These are phyloP conservation scores for Mucor ambiguus DNA, from an alignment of 371 early-diverging fungal species.

Conservation along the genomic window DNA sequence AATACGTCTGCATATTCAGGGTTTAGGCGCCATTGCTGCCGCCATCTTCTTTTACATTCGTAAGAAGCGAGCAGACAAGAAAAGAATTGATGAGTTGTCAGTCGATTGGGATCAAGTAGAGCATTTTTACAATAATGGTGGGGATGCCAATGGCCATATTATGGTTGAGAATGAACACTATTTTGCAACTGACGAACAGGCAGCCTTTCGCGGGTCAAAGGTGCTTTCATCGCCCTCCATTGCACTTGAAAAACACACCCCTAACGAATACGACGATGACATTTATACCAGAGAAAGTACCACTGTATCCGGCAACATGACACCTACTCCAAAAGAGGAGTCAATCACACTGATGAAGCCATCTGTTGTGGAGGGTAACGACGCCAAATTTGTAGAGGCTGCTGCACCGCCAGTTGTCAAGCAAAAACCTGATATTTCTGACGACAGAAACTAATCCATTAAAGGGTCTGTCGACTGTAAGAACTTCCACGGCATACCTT, in stretches of 20 bases:
- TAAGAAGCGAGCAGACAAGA: neutral
- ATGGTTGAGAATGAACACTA: neutral
- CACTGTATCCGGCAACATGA: neutral
- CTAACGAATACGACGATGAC: slow-evolving; percentile 3
- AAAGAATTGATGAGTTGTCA: slow-evolving; percentile 6
- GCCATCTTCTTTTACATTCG: slow-evolving; percentile 1
- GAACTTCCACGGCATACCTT: too few species aligned
- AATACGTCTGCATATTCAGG: neutral
- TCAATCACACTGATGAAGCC: neutral
- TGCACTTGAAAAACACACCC: neutral
- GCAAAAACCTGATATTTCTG: neutral
- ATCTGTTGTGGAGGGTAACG: neutral
- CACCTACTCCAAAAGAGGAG: neutral
- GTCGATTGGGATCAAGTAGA: slow-evolving; percentile 14
- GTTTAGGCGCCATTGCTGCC: neutral
- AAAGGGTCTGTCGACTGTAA: neutral
- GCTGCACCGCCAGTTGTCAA: neutral
- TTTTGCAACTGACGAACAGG: neutral
- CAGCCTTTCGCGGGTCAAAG: neutral
- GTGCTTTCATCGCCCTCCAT: neutral
- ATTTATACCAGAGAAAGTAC: neutral
- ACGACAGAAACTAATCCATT: neutral
- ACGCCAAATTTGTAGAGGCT: neutral
- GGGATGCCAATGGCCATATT: too few species aligned
- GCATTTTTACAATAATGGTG: neutral